Evolutionary conservation across 2,329 filamentous ascomycete species (phyloP), one percentile per base, ranked within the genome.

Genomic region (Tolypocladium nubicola): DNA sequence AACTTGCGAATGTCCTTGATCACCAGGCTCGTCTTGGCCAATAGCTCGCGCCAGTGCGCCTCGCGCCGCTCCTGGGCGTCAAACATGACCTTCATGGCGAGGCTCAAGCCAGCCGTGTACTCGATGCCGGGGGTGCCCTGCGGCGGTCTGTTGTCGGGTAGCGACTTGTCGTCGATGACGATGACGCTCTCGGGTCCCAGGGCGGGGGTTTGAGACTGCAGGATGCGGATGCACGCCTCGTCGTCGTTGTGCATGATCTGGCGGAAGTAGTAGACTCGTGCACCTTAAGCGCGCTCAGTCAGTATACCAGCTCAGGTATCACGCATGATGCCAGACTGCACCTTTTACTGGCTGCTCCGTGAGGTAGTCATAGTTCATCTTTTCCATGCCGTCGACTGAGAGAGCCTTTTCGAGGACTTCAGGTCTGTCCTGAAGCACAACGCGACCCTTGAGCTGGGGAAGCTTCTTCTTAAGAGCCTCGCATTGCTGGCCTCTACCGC

Each of bases 221-320:
- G 56, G 23, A 67, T 68, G 23, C 55, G 39, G 39, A 65, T 55
- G 54, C 64, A 65, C 11, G 60, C 61, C 43, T 60, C 61, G 45
- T 66, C 65, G 35, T 64, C 58, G 39, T 65, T 64, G 57, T 67
- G 66, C 55, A 68, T 43, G 21, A 68, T 64, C n/a, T 66, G 61
- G 35, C 66, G 64, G 43, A 67, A 65, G 55, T 68, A 68, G 54
- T 66, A 67, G 6, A 64, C 62, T 3, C 60, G 58, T 4, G 63
- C 65, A 54, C 55, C 63, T 66, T 14, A 1, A 10, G 19, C 8
- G 10, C 30, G 16, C 11, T n/a, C 14, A 43, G 30, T 55, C n/a
- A 35, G 30, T 23, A 37, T 14, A 4, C 9, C 11, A 3, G 30
- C 14, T 16, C 26, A 33, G 4, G 16, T 26, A 33, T 21, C 6